Percentiles rank a stretch among this genome's conserved stretches.
phyloP scores from a whole-genome alignment of 1,284 basidiomycete genomes.

The Ceratobasidium sp. region DNA sequence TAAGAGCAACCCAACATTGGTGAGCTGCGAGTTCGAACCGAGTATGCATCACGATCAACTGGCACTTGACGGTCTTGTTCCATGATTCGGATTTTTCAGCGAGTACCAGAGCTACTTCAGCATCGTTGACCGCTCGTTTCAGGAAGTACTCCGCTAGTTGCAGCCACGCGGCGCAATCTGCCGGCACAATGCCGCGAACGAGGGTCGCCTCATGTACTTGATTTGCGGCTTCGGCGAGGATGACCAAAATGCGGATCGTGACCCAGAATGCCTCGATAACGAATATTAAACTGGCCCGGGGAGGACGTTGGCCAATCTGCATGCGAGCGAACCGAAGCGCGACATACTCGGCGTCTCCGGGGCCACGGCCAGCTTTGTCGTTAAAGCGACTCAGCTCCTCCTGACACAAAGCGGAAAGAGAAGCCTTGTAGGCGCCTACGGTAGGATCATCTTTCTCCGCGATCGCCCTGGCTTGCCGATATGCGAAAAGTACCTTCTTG shows the following conservation, averaged over 20 bases:
- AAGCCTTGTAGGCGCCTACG: constrained; percentile 67
- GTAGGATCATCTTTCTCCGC: constrained; percentile 64
- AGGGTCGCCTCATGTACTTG: constrained; percentile 10
- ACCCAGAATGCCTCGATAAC: constrained; percentile 68
- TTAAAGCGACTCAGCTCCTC: constrained; percentile 58
- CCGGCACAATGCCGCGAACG: neutral
- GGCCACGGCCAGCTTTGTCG: neutral
- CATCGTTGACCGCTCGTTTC: constrained; percentile 61
- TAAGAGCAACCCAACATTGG: constrained; percentile 21
- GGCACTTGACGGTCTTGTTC: constrained; percentile 59
- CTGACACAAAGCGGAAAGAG: constrained; percentile 65
- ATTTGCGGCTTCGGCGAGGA: neutral
- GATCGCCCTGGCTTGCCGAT: constrained; percentile 58
- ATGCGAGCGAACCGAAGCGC: constrained; percentile 65
- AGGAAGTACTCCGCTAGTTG: constrained; percentile 61
- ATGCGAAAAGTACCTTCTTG: constrained; percentile 57
- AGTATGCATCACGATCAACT: constrained; percentile 59
- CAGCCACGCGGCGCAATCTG: neutral
- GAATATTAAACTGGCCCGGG: constrained; percentile 68
- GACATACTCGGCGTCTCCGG: constrained; percentile 58
- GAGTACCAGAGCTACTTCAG: constrained; percentile 58
- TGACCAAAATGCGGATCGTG: constrained; percentile 60
- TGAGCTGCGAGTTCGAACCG: constrained; percentile 56
- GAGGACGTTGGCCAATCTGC: constrained; percentile 68
- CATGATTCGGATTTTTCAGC: constrained; percentile 58